Conservation (phyloP, 2,329 filamentous ascomycete species). For the Coniochaeta sp. region DNA sequence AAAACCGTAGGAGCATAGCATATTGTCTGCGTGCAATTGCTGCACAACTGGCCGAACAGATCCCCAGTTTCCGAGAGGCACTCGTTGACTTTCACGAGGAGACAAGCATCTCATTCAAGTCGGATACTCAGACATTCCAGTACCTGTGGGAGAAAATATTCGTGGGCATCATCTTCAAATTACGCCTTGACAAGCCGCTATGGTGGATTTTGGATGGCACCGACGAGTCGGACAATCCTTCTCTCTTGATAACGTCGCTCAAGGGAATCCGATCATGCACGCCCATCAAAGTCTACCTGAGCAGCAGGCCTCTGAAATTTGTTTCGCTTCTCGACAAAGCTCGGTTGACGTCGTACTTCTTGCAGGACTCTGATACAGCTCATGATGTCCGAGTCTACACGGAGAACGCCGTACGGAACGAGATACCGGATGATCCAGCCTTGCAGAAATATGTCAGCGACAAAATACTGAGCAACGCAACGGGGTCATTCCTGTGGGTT, state of each 20-base stretch:
- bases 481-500: conserved; percentile 2
- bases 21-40: conserved; percentile 4
- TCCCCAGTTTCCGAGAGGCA: background rate
- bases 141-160: conserved; percentile 1
- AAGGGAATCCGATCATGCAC: background rate
- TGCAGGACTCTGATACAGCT: background rate
- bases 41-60: background rate
- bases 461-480: background rate
- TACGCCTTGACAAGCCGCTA: background rate
- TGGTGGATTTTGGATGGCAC: conserved; percentile 3
- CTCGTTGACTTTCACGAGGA: background rate
- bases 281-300: background rate
- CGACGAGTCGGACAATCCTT: background rate
- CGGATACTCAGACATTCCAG: background rate
- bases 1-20: background rate
- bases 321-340: background rate
- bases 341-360: background rate
- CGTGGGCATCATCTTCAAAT: conserved; percentile 2
- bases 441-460: background rate
- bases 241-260: background rate
- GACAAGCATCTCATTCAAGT: background rate
- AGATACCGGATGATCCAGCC: background rate
- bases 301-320: background rate
- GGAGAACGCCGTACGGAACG: background rate
- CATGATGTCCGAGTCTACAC: background rate